These are phyloP conservation scores for Helicostylum pulchrum DNA, from an alignment of 192 early-diverging fungal species.

Conservation along the genomic window DNA sequence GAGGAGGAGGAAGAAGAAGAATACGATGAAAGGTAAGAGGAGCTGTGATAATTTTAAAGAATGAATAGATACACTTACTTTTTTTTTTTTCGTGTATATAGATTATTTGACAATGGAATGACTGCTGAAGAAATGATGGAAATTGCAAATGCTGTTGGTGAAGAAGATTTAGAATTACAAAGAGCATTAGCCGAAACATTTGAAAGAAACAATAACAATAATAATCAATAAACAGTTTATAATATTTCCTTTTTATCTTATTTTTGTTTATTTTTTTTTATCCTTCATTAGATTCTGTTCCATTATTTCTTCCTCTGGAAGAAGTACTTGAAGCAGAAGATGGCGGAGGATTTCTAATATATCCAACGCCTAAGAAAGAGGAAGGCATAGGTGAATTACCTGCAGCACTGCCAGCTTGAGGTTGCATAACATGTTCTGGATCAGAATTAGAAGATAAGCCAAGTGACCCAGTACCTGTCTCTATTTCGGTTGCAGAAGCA, in stretches of 20 bases:
- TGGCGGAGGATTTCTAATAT: background rate
- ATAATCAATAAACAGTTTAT: background rate
- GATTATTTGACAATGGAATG: background rate
- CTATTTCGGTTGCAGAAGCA: background rate
- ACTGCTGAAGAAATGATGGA: background rate
- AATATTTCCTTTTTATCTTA: background rate
- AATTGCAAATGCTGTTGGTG: background rate
- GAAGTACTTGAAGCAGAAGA: background rate
- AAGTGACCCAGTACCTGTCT: background rate
- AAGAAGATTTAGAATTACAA: conserved; percentile 13
- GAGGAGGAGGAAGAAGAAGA: conserved; percentile 25
- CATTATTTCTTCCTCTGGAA: background rate
- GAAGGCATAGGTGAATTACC: too few relatives aligned
- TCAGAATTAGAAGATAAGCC: conserved; percentile 13
- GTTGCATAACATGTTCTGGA: conserved; percentile 3
- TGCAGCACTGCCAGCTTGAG: conserved; percentile 4
- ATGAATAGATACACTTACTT: background rate
- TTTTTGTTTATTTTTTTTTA: background rate
- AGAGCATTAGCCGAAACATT: conserved; percentile 3
- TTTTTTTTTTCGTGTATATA: background rate
- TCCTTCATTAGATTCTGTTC: background rate
- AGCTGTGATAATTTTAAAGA: background rate
- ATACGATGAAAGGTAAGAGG: background rate
- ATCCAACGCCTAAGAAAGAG: too few relatives aligned
- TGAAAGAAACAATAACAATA: conserved; percentile 10